These are phyloP conservation scores for Saksenaea vasiformis DNA, from an alignment of 371 early-diverging fungal genomes.

Conservation along the genomic window DNA sequence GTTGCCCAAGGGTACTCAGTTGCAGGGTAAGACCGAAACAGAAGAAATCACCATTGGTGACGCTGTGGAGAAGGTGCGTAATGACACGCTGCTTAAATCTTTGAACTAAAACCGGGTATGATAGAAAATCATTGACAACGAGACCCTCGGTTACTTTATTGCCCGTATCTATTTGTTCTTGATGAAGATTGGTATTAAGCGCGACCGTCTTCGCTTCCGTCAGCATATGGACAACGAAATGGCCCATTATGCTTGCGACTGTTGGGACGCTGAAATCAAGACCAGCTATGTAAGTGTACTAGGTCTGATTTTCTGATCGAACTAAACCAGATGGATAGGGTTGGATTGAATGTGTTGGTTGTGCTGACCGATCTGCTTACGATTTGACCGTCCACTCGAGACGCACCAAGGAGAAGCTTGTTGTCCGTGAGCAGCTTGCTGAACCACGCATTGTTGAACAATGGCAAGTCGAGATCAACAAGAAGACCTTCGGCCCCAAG, in stretches of 20 bases:
- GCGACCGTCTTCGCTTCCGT: constrained; percentile 92
- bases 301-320: not conserved
- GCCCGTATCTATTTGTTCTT: constrained; percentile 96
- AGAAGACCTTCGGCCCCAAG: constrained; percentile 91
- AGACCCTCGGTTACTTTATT: constrained; percentile 99
- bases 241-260: constrained; percentile 99
- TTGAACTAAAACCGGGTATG: not conserved
- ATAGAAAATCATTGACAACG: constrained; percentile 89
- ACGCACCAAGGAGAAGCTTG: constrained; percentile 91
- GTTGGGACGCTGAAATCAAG: constrained; percentile 98
- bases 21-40: constrained; percentile 74
- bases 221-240: constrained; percentile 99
- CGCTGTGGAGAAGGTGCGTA: constrained; percentile 78
- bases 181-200: constrained; percentile 92
- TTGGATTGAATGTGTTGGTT: constrained; percentile 99
- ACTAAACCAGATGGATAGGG: constrained; percentile 58
- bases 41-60: constrained; percentile 87
- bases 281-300: constrained; percentile 66
- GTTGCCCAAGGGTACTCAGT: constrained; percentile 79
- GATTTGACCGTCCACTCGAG: constrained; percentile 95
- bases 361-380: constrained; percentile 99
- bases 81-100: not conserved
- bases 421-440: constrained; percentile 87
- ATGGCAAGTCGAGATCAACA: constrained; percentile 88
- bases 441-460: constrained; percentile 82